Percentiles rank a stretch among this genome's conserved stretches.
phyloP scores from a whole-genome alignment of 148 eudicot species.

The Nepenthes gracilis region DNA sequence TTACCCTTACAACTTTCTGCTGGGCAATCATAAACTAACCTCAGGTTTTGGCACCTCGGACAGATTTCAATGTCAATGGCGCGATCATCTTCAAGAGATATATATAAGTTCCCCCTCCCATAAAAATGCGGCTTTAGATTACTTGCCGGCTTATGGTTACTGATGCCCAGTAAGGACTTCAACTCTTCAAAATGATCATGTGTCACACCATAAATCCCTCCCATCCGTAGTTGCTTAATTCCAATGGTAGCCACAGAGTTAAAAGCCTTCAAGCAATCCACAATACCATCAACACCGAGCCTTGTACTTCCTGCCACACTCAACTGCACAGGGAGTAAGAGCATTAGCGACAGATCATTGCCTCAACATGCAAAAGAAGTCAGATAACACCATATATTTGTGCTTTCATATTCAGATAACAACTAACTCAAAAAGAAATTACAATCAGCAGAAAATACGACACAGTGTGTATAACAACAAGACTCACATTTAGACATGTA shows the following conservation, averaged over 20 bases:
- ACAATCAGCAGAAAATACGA: no score
- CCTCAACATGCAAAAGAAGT: no score
- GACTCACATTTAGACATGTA: no score
- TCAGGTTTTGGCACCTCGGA: conserved; percentile 57
- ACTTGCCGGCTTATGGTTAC: conserved; percentile 7
- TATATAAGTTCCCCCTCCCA: conserved; percentile 28
- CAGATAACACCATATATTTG: no score
- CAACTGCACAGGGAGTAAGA: conserved; percentile 36
- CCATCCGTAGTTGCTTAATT: conserved; percentile 56
- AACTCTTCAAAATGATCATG: conserved; percentile 55
- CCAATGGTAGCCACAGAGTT: conserved; percentile 34
- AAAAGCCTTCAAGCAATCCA: conserved; percentile 39
- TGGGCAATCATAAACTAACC: conserved; percentile 78
- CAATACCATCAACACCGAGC: conserved; percentile 49
- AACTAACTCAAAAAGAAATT: no score
- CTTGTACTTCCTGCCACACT: conserved; percentile 67
- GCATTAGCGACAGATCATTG: not conserved
- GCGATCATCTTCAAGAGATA: conserved; percentile 56
- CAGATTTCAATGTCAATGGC: conserved; percentile 74
- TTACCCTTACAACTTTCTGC: conserved; percentile 44
- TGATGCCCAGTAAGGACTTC: conserved; percentile 33
- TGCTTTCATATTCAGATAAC: no score
- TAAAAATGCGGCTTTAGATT: conserved; percentile 39
- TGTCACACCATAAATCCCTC: conserved; percentile 49
- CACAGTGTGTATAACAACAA: no score